phyloP scores from a whole-genome alignment of 495 filamentous ascomycete genomes.

The Aspergillus cristatus region DNA sequence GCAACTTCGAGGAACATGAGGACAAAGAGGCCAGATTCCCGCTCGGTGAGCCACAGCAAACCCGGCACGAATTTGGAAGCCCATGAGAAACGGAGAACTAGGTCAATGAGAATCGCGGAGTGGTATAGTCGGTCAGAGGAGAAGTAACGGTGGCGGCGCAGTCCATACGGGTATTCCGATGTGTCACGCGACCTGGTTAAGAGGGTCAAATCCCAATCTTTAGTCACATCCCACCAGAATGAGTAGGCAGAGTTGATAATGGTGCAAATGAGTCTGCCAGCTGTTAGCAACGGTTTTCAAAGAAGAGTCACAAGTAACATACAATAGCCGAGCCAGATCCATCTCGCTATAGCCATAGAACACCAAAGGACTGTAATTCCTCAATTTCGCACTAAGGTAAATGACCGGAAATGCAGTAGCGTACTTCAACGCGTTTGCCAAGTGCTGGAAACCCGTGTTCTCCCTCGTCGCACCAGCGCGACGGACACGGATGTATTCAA shows the following conservation, averaged over 20 bases:
- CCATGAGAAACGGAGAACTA: conserved; percentile 83
- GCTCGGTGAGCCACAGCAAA: conserved; percentile 71
- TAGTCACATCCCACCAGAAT: conserved; percentile 96
- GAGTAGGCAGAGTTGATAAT: conserved; percentile 80
- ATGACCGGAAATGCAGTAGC: conserved; percentile 87
- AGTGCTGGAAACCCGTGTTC: conserved; percentile 70
- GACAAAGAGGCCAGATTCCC: conserved; percentile 79
- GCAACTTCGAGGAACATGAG: conserved; percentile 79
- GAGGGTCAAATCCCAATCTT: conserved; percentile 94
- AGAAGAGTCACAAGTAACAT: conserved; percentile 8
- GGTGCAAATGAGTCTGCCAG: conserved; percentile 46
- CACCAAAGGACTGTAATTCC: conserved; percentile 50
- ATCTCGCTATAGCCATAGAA: conserved; percentile 47
- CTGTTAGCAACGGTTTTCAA: conserved; percentile 1
- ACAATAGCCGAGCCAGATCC: conserved; percentile 49
- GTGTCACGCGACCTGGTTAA: conserved; percentile 46
- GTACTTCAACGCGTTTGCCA: conserved; percentile 92
- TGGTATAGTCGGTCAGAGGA: conserved; percentile 68
- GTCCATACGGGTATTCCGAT: conserved; percentile 62
- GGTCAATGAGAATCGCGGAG: conserved; percentile 65
- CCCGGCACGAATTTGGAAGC: conserved; percentile 71
- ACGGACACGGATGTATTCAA: conserved; percentile 70
- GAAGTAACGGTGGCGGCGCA: conserved; percentile 66
- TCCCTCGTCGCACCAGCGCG: conserved; percentile 32
- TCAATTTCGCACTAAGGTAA: conserved; percentile 61